phyloP scores from a whole-genome alignment of 768 basidiomycete species.

The Candolleomyces eurysporus region DNA sequence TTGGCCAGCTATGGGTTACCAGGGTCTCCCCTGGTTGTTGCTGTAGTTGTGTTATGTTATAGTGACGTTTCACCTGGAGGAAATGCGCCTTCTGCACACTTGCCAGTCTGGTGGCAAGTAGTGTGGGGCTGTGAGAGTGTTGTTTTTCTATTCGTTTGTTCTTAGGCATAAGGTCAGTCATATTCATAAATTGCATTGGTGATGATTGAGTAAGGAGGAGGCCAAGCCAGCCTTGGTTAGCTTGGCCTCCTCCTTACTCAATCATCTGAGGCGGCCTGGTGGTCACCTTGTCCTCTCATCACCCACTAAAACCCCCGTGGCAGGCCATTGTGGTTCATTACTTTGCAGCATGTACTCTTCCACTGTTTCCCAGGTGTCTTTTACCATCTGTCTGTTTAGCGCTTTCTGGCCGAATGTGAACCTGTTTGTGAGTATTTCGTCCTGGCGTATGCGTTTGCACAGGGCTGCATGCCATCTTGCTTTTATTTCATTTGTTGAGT shows the following conservation, averaged over 20 bases:
- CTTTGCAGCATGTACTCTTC: neutral
- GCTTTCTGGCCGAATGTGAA: neutral
- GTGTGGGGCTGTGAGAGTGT: neutral
- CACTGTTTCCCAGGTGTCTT: neutral
- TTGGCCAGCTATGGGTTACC: neutral
- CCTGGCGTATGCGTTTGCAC: neutral
- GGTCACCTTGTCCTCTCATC: neutral
- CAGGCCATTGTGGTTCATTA: neutral
- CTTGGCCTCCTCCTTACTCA: neutral
- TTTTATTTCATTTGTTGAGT: neutral
- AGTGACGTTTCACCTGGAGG: neutral
- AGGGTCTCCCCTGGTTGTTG: neutral
- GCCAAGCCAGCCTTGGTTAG: no score
- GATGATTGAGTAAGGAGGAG: neutral
- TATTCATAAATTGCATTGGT: neutral
- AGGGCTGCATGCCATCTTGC: neutral
- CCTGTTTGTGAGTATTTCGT: conserved; percentile 1
- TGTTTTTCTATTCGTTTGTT: neutral
- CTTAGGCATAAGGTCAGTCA: neutral
- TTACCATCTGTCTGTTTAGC: neutral
- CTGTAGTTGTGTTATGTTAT: neutral
- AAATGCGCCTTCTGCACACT: neutral
- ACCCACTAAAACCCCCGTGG: conserved; percentile 11
- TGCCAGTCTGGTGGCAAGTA: neutral
- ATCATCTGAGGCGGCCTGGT: conserved; percentile 3